A percentile compares a stretch with the other conserved stretches of the same genome.
Conservation (phyloP, 768 basidiomycete species). For the Boletus vinaceobasis region DNA sequence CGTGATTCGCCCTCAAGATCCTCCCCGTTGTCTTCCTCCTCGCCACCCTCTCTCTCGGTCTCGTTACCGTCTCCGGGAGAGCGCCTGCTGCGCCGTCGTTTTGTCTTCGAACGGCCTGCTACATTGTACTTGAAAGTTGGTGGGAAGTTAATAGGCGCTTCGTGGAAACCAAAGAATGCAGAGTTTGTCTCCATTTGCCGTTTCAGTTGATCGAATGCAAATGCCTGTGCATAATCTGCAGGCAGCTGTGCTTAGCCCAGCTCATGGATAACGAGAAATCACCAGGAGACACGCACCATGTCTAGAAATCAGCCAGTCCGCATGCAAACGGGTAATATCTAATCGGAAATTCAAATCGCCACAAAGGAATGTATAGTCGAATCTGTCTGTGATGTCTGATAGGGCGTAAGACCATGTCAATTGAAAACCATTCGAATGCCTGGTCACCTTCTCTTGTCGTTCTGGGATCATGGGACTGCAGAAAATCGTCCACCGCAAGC, state of each 20-base stretch:
- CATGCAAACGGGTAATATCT: conserved; percentile 85
- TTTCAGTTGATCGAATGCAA: conserved; percentile 86
- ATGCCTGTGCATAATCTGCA: conserved; percentile 77
- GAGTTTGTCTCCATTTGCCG: conserved; percentile 67
- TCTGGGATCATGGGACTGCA: conserved; percentile 61
- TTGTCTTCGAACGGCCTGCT: conserved; percentile 47
- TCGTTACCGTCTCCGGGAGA: conserved; percentile 38
- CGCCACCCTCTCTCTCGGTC: conserved; percentile 37
- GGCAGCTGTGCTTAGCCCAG: conserved; percentile 5
- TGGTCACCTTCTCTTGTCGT: conserved; percentile 63
- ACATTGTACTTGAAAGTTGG: conserved; percentile 96
- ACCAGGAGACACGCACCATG: conserved; percentile 48
- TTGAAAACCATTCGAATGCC: neutral
- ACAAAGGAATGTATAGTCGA: conserved; percentile 85
- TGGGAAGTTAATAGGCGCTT: conserved; percentile 79
- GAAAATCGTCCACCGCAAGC: conserved; percentile 74
- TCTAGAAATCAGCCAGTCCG: conserved; percentile 88
- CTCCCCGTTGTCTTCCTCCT: conserved; percentile 37
- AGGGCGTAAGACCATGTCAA: conserved; percentile 7
- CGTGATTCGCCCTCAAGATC: conserved; percentile 46
- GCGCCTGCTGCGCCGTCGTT: conserved; percentile 36
- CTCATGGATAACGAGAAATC: neutral
- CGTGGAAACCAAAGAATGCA: conserved; percentile 75
- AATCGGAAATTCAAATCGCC: conserved; percentile 93
- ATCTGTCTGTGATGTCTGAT: conserved; percentile 76